Conservation (phyloP, 306 rosid species). For the Canavalia gladiata region DNA sequence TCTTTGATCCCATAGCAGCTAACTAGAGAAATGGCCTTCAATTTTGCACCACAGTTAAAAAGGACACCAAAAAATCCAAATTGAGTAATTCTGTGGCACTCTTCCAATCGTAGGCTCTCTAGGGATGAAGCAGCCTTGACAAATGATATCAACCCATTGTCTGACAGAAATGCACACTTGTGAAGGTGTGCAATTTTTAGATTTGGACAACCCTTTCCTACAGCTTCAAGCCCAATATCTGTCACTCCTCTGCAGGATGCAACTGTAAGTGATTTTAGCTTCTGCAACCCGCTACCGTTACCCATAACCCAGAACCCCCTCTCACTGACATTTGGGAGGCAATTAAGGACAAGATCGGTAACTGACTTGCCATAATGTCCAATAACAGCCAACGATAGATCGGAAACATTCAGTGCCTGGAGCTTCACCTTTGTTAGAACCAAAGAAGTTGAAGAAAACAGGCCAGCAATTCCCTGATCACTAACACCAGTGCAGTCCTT, state of each 20-base stretch:
- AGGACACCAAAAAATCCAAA: conserved; percentile 80
- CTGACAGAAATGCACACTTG: conserved; percentile 75
- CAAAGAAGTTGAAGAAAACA: conserved; percentile 69
- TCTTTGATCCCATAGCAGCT: conserved; percentile 86
- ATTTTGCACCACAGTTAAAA: conserved; percentile 71
- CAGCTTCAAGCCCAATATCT: conserved; percentile 80
- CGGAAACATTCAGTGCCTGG: conserved; percentile 78
- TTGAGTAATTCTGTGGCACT: conserved; percentile 96
- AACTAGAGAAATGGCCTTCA: conserved; percentile 77
- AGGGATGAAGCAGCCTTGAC: conserved; percentile 74
- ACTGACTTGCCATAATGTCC: conserved; percentile 88
- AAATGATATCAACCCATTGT: conserved; percentile 83
- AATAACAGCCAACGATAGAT: conserved; percentile 88
- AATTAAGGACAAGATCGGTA: conserved; percentile 75
- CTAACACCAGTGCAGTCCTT: conserved; percentile 76
- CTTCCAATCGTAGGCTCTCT: conserved; percentile 86
- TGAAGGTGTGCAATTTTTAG: conserved; percentile 69
- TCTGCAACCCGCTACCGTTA: conserved; percentile 84
- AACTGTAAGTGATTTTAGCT: conserved; percentile 79
- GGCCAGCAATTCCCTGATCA: conserved; percentile 82
- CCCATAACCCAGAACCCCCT: conserved; percentile 98
- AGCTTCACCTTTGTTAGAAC: conserved; percentile 82
- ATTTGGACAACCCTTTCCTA: conserved; percentile 92
- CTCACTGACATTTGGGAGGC: conserved; percentile 77
- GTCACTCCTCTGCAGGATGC: conserved; percentile 86